Evolutionary conservation across 2,329 filamentous ascomycete species (phyloP), one percentile per base, ranked within the genome.

Genomic region (Ophiocordyceps australis): DNA sequence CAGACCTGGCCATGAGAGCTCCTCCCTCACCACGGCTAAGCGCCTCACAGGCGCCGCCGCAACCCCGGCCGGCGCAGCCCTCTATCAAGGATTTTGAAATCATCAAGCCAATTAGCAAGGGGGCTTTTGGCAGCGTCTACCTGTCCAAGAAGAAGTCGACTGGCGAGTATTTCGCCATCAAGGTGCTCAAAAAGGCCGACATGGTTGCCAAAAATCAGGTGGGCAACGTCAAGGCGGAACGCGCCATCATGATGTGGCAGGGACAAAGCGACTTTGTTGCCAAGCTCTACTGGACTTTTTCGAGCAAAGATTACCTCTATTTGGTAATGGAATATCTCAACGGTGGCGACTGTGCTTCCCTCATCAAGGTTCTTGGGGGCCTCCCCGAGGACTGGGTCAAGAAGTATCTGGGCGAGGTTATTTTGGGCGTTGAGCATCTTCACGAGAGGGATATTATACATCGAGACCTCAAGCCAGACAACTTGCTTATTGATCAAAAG

Each of bases 241-340:
- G 89, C 37, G 91, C 91, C 14, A 98, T 98, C 45, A 95, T 98
- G 89, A 98, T 98, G 89, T 95, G 89, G 81, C 89, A 98, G 54
- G 89, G 89, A 14, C 83, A 95, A 50, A 98, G 91, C 47, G 89
- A 98, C 32, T 98, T 98, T 47, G 89, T 98, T 30, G 89, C 89
- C 15, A 98, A 98, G 55, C 65, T 98, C 9, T 98, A 95, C 55
- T 98, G 91, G 91, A 98, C 89, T 0, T 98, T 98, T 44, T 93
- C 89, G 4, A 98, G 86, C 62, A 98, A 98, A 45, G 89, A 98
- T 44, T 98, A 94, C 45, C 71, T 98, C 14, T 98, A 95, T 45
- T 63, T 98, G 31, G 89, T 98, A 14, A 98, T 98, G 89, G 89
- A 98, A 46, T 98, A 98, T 51, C 63, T 98, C 30, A 98, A 95